A percentile compares a stretch with the other conserved stretches of the same genome.
phyloP scores from a whole-genome alignment of 331 rosid species.

The Quercus phellos region DNA sequence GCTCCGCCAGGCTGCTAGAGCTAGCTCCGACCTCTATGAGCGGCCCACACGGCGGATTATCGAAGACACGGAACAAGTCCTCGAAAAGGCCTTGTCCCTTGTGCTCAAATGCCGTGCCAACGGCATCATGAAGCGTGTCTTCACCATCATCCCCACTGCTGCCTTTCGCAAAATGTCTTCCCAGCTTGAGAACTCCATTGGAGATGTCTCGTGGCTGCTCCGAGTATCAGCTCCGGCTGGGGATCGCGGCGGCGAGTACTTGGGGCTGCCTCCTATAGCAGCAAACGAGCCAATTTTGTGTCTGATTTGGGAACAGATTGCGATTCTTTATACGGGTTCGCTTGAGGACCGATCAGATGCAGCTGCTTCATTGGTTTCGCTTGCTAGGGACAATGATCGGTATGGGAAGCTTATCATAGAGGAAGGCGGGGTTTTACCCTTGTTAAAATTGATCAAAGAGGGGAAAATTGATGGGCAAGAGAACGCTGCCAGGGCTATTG shows the following conservation, averaged over 20 bases:
- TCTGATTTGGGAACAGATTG: slow-evolving; percentile 84
- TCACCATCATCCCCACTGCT: slow-evolving; percentile 68
- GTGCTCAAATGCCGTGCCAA: slow-evolving; percentile 66
- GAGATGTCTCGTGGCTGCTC: slow-evolving; percentile 85
- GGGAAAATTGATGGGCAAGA: slow-evolving; percentile 74
- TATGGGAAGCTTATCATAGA: slow-evolving; percentile 72
- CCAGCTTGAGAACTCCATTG: slow-evolving; percentile 70
- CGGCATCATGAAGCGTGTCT: slow-evolving; percentile 69
- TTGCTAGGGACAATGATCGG: slow-evolving; percentile 63
- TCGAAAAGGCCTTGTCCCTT: slow-evolving; percentile 54
- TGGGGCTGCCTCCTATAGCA: slow-evolving; percentile 80
- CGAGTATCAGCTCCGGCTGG: slow-evolving; percentile 67
- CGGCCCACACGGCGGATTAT: slow-evolving; percentile 84
- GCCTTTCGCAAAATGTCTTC: slow-evolving; percentile 64
- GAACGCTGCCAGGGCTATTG: slow-evolving; percentile 64
- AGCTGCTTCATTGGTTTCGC: slow-evolving; percentile 67
- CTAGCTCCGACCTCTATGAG: slow-evolving; percentile 79
- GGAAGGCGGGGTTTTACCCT: slow-evolving; percentile 72
- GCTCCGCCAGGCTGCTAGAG: slow-evolving; percentile 83
- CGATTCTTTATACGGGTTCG: slow-evolving; percentile 50
- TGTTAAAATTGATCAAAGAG: slow-evolving; percentile 65
- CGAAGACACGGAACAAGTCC: slow-evolving; percentile 73
- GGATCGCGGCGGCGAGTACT: slow-evolving; percentile 45
- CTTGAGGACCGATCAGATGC: slow-evolving; percentile 75
- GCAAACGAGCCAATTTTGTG: slow-evolving; percentile 80